phyloP scores from a whole-genome alignment of 2,329 filamentous ascomycete species.

The Penicillium crustosum region DNA sequence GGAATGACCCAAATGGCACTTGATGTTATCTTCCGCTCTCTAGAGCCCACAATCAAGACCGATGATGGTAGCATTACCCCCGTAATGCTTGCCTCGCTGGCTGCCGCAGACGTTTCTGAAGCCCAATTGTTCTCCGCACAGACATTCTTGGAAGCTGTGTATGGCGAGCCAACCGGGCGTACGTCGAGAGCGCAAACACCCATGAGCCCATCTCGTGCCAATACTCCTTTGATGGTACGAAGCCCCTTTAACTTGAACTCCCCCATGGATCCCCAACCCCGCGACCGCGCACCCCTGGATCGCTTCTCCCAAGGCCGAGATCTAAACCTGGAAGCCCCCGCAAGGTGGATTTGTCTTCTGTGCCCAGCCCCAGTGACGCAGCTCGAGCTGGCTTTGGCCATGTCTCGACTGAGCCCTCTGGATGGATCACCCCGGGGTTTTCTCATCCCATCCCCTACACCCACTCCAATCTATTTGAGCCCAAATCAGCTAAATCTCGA shows the following conservation, averaged over 20 bases:
- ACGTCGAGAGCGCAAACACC: constrained; percentile 68
- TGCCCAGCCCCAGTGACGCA: constrained; percentile 5
- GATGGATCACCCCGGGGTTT: constrained; percentile 13
- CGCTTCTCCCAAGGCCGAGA: constrained; percentile 11
- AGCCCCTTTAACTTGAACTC: constrained; percentile 34
- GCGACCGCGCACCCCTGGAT: constrained; percentile 19
- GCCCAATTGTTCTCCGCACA: constrained; percentile 72
- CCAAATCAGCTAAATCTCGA: constrained; percentile 40
- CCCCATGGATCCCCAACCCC: constrained; percentile 21
- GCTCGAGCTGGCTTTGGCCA: constrained; percentile 8
- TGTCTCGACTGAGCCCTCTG: constrained; percentile 13
- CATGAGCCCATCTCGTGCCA: constrained; percentile 54
- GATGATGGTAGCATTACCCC: constrained; percentile 53
- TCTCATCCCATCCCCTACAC: constrained; percentile 29
- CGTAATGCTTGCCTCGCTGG: constrained; percentile 69
- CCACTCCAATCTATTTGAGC: constrained; percentile 26
- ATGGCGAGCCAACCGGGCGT: constrained; percentile 62
- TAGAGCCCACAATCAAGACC: constrained; percentile 70
- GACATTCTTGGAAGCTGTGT: constrained; percentile 76
- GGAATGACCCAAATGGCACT: constrained; percentile 89
- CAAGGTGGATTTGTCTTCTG: constrained; percentile 3
- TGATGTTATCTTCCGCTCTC: constrained; percentile 82
- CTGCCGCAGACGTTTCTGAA: constrained; percentile 76
- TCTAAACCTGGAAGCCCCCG: constrained; percentile 15
- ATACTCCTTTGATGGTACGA: constrained; percentile 47